These are phyloP conservation scores for Phaeophleospora eucalypticola DNA, from an alignment of 2,329 filamentous ascomycete species.

Conservation along the genomic window DNA sequence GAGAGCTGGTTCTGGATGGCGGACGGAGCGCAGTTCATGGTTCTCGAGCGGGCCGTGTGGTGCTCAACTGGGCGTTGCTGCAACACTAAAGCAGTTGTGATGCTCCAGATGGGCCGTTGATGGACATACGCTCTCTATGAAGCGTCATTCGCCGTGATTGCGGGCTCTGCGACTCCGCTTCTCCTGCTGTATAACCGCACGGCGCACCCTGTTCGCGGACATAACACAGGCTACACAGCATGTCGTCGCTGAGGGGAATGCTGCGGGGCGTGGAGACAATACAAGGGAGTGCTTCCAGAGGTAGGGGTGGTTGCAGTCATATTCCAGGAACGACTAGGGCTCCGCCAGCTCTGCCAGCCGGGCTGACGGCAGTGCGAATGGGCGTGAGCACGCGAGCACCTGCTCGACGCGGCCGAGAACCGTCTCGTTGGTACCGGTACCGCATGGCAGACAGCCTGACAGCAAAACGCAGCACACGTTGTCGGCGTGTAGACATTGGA, in stretches of 20 bases:
- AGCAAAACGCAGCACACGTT: too few relatives aligned
- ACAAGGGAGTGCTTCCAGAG: not conserved
- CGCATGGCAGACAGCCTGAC: too few relatives aligned
- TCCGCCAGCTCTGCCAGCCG: too few relatives aligned
- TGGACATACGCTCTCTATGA: not conserved
- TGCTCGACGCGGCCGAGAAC: not conserved
- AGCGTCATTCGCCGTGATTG: not conserved
- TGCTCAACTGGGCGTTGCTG: not conserved
- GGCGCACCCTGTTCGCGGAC: not conserved
- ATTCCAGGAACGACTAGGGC: too few relatives aligned
- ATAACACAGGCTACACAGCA: not conserved
- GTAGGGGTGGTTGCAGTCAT: too few relatives aligned
- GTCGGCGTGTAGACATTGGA: too few relatives aligned
- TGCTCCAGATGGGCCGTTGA: not conserved
- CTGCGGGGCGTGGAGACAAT: not conserved
- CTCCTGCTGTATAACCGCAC: not conserved
- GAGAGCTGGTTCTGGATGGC: slow-evolving; percentile 31
- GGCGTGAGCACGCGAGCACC: slow-evolving; percentile 3
- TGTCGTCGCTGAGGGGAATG: not conserved
- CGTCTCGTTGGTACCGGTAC: not conserved
- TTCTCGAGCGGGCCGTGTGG: not conserved
- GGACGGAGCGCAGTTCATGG: slow-evolving; percentile 6
- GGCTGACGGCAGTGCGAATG: too few relatives aligned
- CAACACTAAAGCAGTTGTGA: not conserved
- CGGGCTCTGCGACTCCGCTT: not conserved